Base-by-base conservation (phyloP, 306 rosid genomes). In the Casuarina glauca region DNA sequence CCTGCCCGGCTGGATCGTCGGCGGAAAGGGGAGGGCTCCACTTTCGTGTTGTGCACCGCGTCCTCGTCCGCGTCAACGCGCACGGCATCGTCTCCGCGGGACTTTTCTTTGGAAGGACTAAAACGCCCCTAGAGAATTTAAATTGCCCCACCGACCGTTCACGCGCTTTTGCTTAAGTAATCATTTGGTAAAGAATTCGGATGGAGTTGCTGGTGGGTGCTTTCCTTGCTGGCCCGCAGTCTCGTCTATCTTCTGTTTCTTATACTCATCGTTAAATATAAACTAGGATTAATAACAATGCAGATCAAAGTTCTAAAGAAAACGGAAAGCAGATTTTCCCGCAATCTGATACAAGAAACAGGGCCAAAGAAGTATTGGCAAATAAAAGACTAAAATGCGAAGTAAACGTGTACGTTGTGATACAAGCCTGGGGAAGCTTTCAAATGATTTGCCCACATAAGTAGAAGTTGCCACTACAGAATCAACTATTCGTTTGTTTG, bases 31-130 rank as follows among this genome's bases (percentile, higher is more conserved):
- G 0, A 26, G 73, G 13, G 81, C 16, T 88, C 84, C 81, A 78
- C 71, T 74, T 26, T 32, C 70, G 75, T 80, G 81, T 69, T 52
- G 79, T 79, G 84, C 93, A 83, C 90, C 86, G 92, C 84, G 70
- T 85, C 73, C 72, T 2, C 68, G 3, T 79, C 68, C 82, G 72
- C 82, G 77, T 83, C 70, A 72, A 73, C 74, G 48, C 58, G 2
- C 62, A 13, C 74, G n/a, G 68, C 77, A 15, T 48, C 73, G 38
- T 9, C 43, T 45, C 38, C 63, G 15, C 26, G 10, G 15, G 42
- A 17, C 15, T 16, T 2, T 11, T 1, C 51, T 0, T 4, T 0
- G 1, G 17, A 36, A 72, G 17, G 53, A 60, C 63, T 51, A 73
- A 77, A 32, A 58, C 38, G 17, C 72, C 76, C 55, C 69, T 36